These are phyloP conservation scores for Senna tora DNA, from an alignment of 306 rosid genomes.

Conservation along the genomic window DNA sequence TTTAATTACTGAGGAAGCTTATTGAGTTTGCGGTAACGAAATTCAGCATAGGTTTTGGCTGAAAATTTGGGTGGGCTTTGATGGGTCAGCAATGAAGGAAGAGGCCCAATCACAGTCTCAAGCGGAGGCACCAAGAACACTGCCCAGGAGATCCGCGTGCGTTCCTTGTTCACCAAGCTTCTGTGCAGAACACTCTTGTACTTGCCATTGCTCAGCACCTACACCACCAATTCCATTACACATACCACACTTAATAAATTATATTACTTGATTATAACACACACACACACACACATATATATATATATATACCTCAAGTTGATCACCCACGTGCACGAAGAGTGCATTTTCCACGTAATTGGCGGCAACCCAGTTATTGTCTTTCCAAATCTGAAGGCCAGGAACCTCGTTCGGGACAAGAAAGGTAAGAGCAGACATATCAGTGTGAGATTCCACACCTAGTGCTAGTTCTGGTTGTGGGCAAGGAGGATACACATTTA, in stretches of 20 bases:
- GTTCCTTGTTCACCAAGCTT: constrained; percentile 71
- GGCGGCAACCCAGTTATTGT: constrained; percentile 54
- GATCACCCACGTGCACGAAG: constrained; percentile 68
- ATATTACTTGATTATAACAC: too few relatives aligned
- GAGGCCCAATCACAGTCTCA: constrained; percentile 57
- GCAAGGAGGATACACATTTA: constrained; percentile 77
- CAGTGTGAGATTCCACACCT: constrained; percentile 80
- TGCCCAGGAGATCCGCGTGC: constrained; percentile 70
- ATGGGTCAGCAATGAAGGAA: constrained; percentile 44
- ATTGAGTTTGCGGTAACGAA: constrained; percentile 67
- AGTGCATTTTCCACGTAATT: constrained; percentile 52
- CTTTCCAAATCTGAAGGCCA: constrained; percentile 65
- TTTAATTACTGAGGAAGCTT: constrained; percentile 66
- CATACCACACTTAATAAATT: too few relatives aligned
- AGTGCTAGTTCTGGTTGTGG: constrained; percentile 72
- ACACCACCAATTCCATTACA: too few relatives aligned
- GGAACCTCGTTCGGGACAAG: constrained; percentile 64
- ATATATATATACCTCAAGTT: constrained; percentile 49
- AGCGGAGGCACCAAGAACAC: constrained; percentile 60
- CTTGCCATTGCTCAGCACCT: constrained; percentile 73
- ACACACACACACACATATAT: too few relatives aligned
- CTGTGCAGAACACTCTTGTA: constrained; percentile 66
- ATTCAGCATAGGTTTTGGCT: constrained; percentile 62
- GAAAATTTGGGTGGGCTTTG: constrained; percentile 59
- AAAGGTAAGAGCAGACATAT: constrained; percentile 69